Conservation (phyloP, 306 rosid genomes). For the Arachis hypogaea region DNA sequence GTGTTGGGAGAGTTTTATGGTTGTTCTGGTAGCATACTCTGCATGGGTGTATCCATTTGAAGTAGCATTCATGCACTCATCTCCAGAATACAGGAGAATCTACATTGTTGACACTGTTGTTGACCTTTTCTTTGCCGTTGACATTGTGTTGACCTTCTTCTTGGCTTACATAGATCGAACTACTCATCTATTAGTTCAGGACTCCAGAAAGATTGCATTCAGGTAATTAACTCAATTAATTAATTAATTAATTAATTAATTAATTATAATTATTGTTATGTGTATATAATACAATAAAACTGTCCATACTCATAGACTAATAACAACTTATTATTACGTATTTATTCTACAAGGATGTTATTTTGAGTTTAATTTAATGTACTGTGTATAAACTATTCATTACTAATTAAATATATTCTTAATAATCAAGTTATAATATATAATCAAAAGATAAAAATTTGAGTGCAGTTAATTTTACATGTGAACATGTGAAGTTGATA, state of each 20-base stretch:
- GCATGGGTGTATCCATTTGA: slow-evolving; percentile 89
- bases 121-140: slow-evolving; percentile 73
- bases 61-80: slow-evolving; percentile 62
- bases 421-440: no score
- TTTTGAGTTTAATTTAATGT: no score
- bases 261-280: no score
- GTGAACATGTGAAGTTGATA: no score
- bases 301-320: no score
- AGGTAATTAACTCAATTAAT: slow-evolving; percentile 50
- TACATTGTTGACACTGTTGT: slow-evolving; percentile 60
- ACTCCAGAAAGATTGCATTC: slow-evolving; percentile 60
- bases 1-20: slow-evolving; percentile 85
- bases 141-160: slow-evolving; percentile 80
- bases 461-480: no score
- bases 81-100: slow-evolving; percentile 37
- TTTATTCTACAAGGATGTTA: no score
- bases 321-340: no score
- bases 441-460: no score
- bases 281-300: no score
- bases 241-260: not conserved
- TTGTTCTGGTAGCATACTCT: slow-evolving; percentile 75
- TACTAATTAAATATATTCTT: no score
- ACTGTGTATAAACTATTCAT: no score
- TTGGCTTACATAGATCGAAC: slow-evolving; percentile 66
- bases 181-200: slow-evolving; percentile 72